Base-by-base conservation (phyloP, 2,329 filamentous ascomycete genomes). In the Microthyrium microscopicum region DNA sequence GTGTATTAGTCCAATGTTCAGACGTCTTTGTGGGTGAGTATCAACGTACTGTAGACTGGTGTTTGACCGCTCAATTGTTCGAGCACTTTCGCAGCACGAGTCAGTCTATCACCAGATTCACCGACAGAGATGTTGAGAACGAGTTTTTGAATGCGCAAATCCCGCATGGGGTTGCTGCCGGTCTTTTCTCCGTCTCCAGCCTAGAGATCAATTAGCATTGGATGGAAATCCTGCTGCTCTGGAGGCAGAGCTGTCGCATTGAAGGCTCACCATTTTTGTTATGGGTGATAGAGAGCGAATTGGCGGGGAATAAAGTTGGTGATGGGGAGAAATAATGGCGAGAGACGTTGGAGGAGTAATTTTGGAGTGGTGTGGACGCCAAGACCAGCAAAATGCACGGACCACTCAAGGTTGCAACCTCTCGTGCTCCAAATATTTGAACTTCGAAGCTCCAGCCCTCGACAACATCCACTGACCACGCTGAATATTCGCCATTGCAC, bases 71-170 rank as follows among this genome's bases (percentile, higher is more conserved):
- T 83, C 62, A 98, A 73, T 75, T 98, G 89, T 73, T 98, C 89
- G 54, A 98, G 75, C 75, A 98, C 89, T 77, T 98, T 98, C 60
- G 89, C 89, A 61, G 89, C 89, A 79, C 89, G 82, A 55, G 89
- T 98, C 61, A 98, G 79, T 77, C 89, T 92, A 71, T 98, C 89
- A 82, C 89, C 89, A 78, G 87, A 95, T 74, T 98, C 89, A 69
- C 89, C 89, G 56, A 98, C 89, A 53, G 82, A 94, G 68, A 94
- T 94, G 78, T 94, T 94, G 62, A 94, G 81, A 65, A 93, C 85
- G 64, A 34, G 20, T 31, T 31, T 34, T 32, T 92, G 83, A 69
- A 94, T 89, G 72, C 84, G 83, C 62, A 95, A 82, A 72, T 98
- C 87, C 72, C 85, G 82, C 89, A 98, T 98, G 70, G 89, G 87